A percentile compares a stretch with the other conserved stretches of the same genome.
phyloP scores from a whole-genome alignment of 148 eudicot species.

The Fagopyrum homotropicum region DNA sequence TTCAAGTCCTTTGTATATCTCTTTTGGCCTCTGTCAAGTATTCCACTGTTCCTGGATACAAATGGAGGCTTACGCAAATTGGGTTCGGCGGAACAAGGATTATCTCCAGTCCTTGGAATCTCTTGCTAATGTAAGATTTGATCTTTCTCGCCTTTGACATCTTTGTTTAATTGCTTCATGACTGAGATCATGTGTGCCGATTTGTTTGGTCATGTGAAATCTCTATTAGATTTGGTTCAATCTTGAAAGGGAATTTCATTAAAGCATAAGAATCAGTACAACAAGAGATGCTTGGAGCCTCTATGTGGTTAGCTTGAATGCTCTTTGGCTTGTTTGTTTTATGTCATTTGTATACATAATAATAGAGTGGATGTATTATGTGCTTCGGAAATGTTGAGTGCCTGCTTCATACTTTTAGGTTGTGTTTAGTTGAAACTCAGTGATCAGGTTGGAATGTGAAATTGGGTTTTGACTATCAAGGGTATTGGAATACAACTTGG shows the following conservation, averaged over 20 bases:
- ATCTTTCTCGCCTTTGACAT: not conserved
- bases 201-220: not conserved
- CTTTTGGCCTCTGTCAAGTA: not conserved
- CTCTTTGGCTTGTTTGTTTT: no score
- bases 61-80: constrained; percentile 93
- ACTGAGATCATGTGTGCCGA: not conserved
- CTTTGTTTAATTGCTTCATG: not conserved
- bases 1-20: not conserved
- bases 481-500: not conserved
- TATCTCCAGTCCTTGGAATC: constrained; percentile 83
- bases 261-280: not conserved
- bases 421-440: no score
- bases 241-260: not conserved
- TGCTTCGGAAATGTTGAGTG: no score
- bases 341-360: no score
- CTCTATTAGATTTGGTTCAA: not conserved
- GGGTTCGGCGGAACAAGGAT: constrained; percentile 84
- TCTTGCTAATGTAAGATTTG: constrained; percentile 68
- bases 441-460: not conserved
- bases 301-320: not conserved
- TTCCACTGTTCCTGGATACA: not conserved
- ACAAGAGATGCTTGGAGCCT: not conserved
- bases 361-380: no score
- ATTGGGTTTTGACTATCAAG: not conserved
- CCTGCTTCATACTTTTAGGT: no score